phyloP scores from a whole-genome alignment of 306 rosid species.

The Dryas drummondii region DNA sequence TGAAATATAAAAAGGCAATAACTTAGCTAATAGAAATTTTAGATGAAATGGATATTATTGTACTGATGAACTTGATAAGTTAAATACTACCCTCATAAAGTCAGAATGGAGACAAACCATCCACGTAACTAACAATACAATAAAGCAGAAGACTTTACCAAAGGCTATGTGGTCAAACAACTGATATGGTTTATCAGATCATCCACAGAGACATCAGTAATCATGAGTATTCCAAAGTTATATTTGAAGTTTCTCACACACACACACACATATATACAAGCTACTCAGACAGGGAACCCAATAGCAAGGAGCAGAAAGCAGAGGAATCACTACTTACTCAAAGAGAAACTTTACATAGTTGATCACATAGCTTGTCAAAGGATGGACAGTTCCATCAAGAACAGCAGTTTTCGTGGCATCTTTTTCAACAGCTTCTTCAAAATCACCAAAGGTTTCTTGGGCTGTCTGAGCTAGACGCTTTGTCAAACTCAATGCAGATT shows the following conservation, averaged over 20 bases:
- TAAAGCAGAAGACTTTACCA: neutral
- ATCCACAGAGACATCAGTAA: neutral
- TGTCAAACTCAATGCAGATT: slow-evolving; percentile 67
- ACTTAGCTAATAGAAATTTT: neutral
- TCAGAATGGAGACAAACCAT: neutral
- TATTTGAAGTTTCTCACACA: neutral
- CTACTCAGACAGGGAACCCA: slow-evolving; percentile 6
- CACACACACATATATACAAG: neutral
- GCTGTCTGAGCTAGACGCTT: slow-evolving; percentile 93
- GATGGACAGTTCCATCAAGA: slow-evolving; percentile 97
- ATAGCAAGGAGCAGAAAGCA: slow-evolving; percentile 5
- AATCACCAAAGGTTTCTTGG: slow-evolving; percentile 90
- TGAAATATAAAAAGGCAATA: neutral
- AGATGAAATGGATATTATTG: neutral
- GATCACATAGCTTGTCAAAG: slow-evolving; percentile 94
- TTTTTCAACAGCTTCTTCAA: slow-evolving; percentile 97
- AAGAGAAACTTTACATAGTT: slow-evolving; percentile 84
- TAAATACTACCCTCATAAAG: neutral
- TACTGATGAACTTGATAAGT: neutral
- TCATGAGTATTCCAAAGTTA: neutral
- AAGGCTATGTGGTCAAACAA: neutral
- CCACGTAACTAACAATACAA: neutral
- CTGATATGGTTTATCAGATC: neutral
- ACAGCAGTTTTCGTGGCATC: slow-evolving; percentile 95
- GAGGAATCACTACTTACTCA: slow-evolving; percentile 61